Evolutionary conservation across 2,329 filamentous ascomycete species (phyloP).

Genomic region (Diaporthe capsici): DNA sequence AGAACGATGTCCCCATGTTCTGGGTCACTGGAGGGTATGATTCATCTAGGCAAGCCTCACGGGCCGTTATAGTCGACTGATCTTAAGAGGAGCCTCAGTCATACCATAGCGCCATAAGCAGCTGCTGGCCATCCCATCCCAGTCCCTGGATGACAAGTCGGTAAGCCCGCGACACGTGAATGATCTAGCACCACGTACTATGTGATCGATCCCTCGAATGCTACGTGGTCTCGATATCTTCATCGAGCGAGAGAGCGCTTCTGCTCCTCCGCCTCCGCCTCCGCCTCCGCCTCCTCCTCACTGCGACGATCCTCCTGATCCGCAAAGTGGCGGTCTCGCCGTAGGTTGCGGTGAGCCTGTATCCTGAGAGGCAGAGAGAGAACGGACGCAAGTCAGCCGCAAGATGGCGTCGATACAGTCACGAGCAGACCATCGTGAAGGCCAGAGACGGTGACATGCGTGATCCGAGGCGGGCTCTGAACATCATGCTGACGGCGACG

Average conservation of each 20-base stretch:
- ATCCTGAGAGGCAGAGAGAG: neutral
- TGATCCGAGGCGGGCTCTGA: too few relatives aligned
- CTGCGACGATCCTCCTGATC: neutral
- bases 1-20: neutral
- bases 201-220: neutral
- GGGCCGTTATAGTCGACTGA: neutral
- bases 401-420: neutral
- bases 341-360: neutral
- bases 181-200: neutral
- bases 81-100: neutral
- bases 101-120: neutral
- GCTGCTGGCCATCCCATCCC: neutral
- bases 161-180: neutral
- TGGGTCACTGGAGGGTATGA: neutral
- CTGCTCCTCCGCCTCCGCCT: too few relatives aligned
- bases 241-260: neutral
- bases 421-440: neutral
- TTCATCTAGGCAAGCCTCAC: neutral
- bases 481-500: neutral
- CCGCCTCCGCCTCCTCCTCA: too few relatives aligned
- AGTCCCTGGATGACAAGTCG: neutral
- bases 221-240: neutral
- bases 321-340: neutral
- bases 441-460: neutral
- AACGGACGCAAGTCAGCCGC: neutral